phyloP scores from a whole-genome alignment of 1,284 basidiomycete species.

The Uromyces viciae-fabae region DNA sequence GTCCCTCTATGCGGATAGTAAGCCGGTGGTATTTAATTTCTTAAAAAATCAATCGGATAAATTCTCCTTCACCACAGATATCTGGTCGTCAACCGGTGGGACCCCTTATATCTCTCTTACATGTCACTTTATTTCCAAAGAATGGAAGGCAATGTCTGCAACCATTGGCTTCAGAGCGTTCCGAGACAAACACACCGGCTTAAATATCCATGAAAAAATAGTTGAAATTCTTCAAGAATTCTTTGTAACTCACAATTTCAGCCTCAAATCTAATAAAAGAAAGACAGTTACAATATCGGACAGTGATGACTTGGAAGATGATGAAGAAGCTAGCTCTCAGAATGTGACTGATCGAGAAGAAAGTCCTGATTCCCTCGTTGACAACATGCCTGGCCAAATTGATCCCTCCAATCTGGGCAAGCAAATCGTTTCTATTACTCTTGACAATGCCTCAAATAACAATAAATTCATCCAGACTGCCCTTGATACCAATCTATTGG shows the following conservation, averaged over 20 bases:
- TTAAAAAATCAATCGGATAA: neutral
- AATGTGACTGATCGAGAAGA: neutral
- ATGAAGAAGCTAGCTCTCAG: neutral
- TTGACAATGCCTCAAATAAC: neutral
- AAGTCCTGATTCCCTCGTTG: no score
- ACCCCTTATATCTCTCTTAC: slow-evolving; percentile 1
- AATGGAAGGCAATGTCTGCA: neutral
- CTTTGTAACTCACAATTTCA: neutral
- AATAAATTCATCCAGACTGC: neutral
- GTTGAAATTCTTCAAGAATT: neutral
- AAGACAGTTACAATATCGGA: neutral
- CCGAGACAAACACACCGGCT: neutral
- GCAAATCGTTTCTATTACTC: neutral
- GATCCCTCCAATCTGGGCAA: neutral
- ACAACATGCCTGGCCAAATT: neutral
- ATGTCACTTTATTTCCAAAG: neutral
- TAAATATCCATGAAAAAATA: neutral
- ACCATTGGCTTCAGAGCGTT: slow-evolving; percentile 1
- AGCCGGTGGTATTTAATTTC: neutral
- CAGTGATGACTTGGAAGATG: neutral
- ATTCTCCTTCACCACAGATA: neutral
- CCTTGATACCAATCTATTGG: neutral
- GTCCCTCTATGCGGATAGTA: neutral
- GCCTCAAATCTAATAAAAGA: neutral
- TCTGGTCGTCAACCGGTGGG: neutral